Evolutionary conservation across 2,329 filamentous ascomycete species (phyloP).

Genomic region (Xylaria sp.): DNA sequence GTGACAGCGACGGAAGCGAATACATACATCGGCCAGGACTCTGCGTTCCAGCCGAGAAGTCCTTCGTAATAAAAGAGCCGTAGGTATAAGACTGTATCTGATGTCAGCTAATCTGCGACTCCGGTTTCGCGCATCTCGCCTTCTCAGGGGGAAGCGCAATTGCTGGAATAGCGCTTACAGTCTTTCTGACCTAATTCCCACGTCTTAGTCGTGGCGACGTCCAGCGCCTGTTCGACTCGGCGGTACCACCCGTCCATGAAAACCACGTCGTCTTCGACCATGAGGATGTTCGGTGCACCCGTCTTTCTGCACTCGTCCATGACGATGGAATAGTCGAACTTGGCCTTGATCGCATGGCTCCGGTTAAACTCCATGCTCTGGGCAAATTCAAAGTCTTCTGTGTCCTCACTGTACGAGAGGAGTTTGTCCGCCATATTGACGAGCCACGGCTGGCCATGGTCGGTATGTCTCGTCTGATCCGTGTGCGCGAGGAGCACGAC

Average conservation of each 20-base stretch:
- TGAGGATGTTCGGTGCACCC: constrained; percentile 22
- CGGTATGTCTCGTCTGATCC: constrained; percentile 19
- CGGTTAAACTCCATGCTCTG: constrained; percentile 7
- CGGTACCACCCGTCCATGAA: constrained; percentile 28
- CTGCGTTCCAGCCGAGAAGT: constrained; percentile 29
- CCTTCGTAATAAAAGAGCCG: constrained; percentile 29
- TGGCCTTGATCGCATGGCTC: constrained; percentile 17
- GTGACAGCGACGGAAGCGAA: constrained; percentile 8
- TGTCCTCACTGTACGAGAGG: constrained; percentile 20
- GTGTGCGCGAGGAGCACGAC: constrained; percentile 26
- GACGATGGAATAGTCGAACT: constrained; percentile 26
- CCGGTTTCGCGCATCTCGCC: background rate
- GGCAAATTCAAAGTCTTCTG: background rate
- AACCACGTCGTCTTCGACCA: constrained; percentile 29
- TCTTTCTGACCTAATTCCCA: constrained; percentile 17
- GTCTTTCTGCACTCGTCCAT: constrained; percentile 24
- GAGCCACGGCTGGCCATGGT: constrained; percentile 22
- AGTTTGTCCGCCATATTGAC: constrained; percentile 22
- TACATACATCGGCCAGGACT: constrained; percentile 26
- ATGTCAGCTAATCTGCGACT: background rate
- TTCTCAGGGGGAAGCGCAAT: background rate
- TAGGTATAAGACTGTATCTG: constrained; percentile 26
- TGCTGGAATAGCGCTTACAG: constrained; percentile 12
- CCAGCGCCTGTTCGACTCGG: constrained; percentile 19
- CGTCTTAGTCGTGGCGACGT: constrained; percentile 15